Evolutionary conservation across 2,329 filamentous ascomycete genomes (phyloP).

Genomic region (Tolypocladium tropicale): DNA sequence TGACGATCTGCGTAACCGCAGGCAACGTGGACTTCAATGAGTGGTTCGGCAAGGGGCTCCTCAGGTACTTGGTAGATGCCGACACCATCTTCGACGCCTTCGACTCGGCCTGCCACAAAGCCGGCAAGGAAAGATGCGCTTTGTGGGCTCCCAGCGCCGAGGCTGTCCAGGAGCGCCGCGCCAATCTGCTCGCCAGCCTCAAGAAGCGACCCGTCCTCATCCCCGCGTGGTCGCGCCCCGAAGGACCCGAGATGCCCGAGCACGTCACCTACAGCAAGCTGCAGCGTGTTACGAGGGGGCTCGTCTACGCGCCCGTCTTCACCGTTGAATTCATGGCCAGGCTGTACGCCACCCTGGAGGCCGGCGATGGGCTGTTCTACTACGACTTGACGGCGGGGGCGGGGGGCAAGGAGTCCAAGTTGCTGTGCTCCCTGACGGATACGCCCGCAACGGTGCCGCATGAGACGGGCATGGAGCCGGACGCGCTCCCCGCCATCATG

Average conservation of each 20-base stretch:
- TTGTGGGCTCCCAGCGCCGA: slow-evolving; percentile 27
- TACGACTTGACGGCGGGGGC: slow-evolving; percentile 19
- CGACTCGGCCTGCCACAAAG: slow-evolving; percentile 41
- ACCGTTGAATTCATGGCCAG: slow-evolving; percentile 31
- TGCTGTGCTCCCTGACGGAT: slow-evolving; percentile 8
- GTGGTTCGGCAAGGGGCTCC: slow-evolving; percentile 35
- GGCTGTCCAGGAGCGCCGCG: slow-evolving; percentile 28
- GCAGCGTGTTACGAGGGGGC: slow-evolving; percentile 29
- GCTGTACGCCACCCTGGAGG: slow-evolving; percentile 31
- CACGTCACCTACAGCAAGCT: slow-evolving; percentile 40
- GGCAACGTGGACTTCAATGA: slow-evolving; percentile 44
- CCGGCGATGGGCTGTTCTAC: slow-evolving; percentile 33
- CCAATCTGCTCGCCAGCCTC: slow-evolving; percentile 28
- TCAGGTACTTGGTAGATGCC: slow-evolving; percentile 40
- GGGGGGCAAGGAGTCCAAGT: neutral
- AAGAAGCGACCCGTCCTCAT: slow-evolving; percentile 33
- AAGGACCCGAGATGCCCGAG: slow-evolving; percentile 30
- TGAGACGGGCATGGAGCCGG: slow-evolving; percentile 16
- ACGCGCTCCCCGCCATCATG: slow-evolving; percentile 34
- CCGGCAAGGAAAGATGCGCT: slow-evolving; percentile 35
- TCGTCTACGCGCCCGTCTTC: slow-evolving; percentile 33
- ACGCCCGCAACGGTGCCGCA: slow-evolving; percentile 16
- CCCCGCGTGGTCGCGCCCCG: slow-evolving; percentile 12
- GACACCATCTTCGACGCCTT: slow-evolving; percentile 44
- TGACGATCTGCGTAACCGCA: neutral